A percentile compares a stretch with the other conserved stretches of the same genome.
These are phyloP conservation scores for Phascolomyces articulosus DNA, from an alignment of 371 early-diverging fungal genomes.

Conservation along the genomic window DNA sequence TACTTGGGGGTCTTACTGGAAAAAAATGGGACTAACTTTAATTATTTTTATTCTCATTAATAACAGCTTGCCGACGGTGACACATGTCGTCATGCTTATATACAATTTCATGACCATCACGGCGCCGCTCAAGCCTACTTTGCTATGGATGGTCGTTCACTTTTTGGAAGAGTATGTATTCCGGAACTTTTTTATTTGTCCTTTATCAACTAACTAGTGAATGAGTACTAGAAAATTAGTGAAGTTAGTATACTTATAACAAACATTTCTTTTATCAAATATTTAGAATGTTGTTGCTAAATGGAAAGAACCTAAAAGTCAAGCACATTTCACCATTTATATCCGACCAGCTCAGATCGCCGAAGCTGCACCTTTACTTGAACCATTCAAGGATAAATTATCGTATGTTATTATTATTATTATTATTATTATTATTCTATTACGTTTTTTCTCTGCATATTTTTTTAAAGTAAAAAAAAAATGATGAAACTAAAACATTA, in stretches of 20 bases:
- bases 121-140: slow-evolving; percentile 75
- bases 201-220: neutral
- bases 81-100: slow-evolving; percentile 9
- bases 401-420: neutral
- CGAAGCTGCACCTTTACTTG: neutral
- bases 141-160: slow-evolving; percentile 73
- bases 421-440: no score
- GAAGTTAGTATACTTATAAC: neutral
- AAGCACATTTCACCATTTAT: slow-evolving; percentile 59
- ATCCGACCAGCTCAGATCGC: slow-evolving; percentile 6
- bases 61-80: slow-evolving; percentile 23
- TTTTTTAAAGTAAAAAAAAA: neutral
- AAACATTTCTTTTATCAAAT: neutral
- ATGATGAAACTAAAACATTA: neutral
- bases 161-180: slow-evolving; percentile 51
- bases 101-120: slow-evolving; percentile 66
- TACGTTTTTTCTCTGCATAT: neutral
- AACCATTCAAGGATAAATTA: slow-evolving; percentile 51
- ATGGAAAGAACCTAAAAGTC: slow-evolving; percentile 74
- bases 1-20: neutral
- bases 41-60: neutral
- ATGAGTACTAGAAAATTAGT: no score
- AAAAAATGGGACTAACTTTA: neutral
- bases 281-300: slow-evolving; percentile 29
- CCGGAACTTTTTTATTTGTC: neutral